Evolutionary conservation across 495 filamentous ascomycete species (phyloP).

Genomic region (Penicillium waksmanii): DNA sequence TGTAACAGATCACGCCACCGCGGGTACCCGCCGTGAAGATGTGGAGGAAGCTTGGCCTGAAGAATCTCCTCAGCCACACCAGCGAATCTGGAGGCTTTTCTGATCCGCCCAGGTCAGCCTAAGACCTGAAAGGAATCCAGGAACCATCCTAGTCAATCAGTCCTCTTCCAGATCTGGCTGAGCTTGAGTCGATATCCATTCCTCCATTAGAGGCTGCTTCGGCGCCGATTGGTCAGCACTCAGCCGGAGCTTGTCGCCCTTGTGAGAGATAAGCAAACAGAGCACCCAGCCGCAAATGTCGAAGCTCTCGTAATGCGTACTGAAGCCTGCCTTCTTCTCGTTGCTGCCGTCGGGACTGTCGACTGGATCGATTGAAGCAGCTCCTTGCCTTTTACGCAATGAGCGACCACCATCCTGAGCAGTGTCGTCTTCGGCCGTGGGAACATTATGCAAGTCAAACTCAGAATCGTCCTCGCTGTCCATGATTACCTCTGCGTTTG

Average conservation of each 20-base stretch:
- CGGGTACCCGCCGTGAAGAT: slow-evolving; percentile 13
- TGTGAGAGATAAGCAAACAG: slow-evolving; percentile 85
- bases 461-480: slow-evolving; percentile 46
- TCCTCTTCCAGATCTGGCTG: slow-evolving; percentile 51
- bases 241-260: slow-evolving; percentile 45
- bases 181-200: slow-evolving; percentile 81
- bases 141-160: slow-evolving; percentile 19
- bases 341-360: slow-evolving; percentile 44
- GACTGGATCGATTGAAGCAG: not conserved
- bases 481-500: slow-evolving; percentile 42
- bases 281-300: slow-evolving; percentile 90
- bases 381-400: slow-evolving; percentile 19
- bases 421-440: slow-evolving; percentile 27
- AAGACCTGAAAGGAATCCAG: not conserved
- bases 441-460: slow-evolving; percentile 42
- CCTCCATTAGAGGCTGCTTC: slow-evolving; percentile 84
- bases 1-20: slow-evolving; percentile 21
- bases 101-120: not conserved
- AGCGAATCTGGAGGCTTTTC: not conserved
- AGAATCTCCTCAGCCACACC: slow-evolving; percentile 12
- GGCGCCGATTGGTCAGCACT: slow-evolving; percentile 35
- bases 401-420: slow-evolving; percentile 1
- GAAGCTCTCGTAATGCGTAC: slow-evolving; percentile 92
- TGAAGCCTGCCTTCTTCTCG: slow-evolving; percentile 85
- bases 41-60: slow-evolving; percentile 18